Evolutionary conservation across 352 stramenopile species (phyloP).

Genomic region (Globisporangium uncinulatum): DNA sequence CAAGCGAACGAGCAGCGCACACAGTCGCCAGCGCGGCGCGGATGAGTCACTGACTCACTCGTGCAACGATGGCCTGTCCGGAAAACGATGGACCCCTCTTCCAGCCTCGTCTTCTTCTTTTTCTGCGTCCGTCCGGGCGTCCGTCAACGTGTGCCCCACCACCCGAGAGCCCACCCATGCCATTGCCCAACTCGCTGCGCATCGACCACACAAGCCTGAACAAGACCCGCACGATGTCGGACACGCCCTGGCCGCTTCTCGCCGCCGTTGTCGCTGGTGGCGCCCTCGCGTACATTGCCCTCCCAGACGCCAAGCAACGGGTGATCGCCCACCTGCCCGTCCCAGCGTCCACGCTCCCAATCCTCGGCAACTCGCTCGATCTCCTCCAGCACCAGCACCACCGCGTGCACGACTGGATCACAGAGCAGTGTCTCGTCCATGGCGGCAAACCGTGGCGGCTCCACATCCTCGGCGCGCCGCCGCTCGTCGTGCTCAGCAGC

Average conservation of each 20-base stretch:
- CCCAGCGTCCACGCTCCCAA: slow-evolving; percentile 22
- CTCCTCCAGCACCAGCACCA: slow-evolving; percentile 5
- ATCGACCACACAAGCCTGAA: too few species aligned
- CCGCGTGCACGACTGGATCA: slow-evolving; percentile 19
- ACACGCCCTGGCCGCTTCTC: not conserved
- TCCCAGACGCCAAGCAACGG: not conserved
- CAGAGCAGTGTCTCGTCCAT: slow-evolving; percentile 11
- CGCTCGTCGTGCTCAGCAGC: slow-evolving; percentile 32
- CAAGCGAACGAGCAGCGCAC: too few species aligned
- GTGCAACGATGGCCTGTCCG: too few species aligned
- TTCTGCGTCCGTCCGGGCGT: not conserved
- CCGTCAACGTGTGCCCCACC: not conserved
- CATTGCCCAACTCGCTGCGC: too few species aligned
- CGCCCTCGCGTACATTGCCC: slow-evolving; percentile 1
- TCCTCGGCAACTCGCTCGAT: slow-evolving; percentile 15
- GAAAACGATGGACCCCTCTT: too few species aligned
- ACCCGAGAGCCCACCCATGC: too few species aligned
- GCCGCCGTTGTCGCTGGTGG: not conserved
- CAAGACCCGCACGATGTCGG: not conserved
- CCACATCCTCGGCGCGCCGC: slow-evolving; percentile 21
- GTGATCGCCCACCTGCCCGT: slow-evolving; percentile 9
- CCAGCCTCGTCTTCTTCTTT: too few species aligned
- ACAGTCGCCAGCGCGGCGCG: too few species aligned
- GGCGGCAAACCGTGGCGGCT: slow-evolving; percentile 31
- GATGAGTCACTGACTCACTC: too few species aligned